Evolutionary conservation across 306 rosid species (phyloP).

Genomic region (Cajanus cajan): DNA sequence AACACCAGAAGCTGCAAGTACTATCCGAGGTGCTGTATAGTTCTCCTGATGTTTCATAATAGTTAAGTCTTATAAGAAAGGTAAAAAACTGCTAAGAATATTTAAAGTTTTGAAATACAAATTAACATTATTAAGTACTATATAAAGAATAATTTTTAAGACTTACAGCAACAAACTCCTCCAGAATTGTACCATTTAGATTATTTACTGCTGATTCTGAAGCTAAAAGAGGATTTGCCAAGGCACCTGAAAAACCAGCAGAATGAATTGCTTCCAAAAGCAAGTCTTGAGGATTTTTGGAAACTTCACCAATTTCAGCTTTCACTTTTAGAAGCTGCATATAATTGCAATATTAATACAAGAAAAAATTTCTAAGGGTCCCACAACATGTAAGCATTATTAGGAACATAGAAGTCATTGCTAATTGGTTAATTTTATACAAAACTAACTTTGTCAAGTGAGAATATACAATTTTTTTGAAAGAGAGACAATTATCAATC

Average conservation of each 20-base stretch:
- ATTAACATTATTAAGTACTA: not conserved
- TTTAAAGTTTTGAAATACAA: not conserved
- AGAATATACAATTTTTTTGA: not conserved
- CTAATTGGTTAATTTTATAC: too few species aligned
- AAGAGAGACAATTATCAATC: not conserved
- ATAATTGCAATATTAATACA: slow-evolving; percentile 22
- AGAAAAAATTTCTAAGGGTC: slow-evolving; percentile 13
- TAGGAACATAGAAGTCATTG: not conserved
- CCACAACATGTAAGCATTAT: slow-evolving; percentile 8
- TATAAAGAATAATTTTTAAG: slow-evolving; percentile 6
- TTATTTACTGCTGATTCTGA: slow-evolving; percentile 61
- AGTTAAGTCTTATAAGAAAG: slow-evolving; percentile 18
- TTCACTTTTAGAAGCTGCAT: slow-evolving; percentile 72
- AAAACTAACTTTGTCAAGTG: slow-evolving; percentile 2
- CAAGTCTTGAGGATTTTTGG: slow-evolving; percentile 77
- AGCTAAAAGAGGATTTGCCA: slow-evolving; percentile 86
- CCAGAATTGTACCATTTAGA: slow-evolving; percentile 62
- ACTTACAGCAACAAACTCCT: slow-evolving; percentile 92
- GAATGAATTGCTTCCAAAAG: slow-evolving; percentile 86
- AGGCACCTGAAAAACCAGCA: slow-evolving; percentile 86
- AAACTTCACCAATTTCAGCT: slow-evolving; percentile 72
- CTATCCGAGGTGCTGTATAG: slow-evolving; percentile 78
- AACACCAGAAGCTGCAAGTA: slow-evolving; percentile 93
- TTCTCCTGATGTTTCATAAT: slow-evolving; percentile 66
- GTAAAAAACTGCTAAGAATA: slow-evolving; percentile 4